phyloP scores from a whole-genome alignment of 257 asterid species.

The Nicotiana undulata region DNA sequence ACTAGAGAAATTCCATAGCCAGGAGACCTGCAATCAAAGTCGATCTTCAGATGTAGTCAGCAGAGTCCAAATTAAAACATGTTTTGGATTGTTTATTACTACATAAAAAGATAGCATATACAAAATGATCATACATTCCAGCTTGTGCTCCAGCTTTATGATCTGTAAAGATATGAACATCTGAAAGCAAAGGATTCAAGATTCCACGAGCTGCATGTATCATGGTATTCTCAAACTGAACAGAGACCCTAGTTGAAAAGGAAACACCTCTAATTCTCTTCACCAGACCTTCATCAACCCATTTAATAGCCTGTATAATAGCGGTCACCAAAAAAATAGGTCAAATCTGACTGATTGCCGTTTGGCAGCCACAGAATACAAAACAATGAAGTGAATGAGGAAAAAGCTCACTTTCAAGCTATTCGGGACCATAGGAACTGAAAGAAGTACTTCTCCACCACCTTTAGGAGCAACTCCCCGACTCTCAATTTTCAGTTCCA shows the following conservation, averaged over 20 bases:
- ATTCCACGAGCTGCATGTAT: conserved; percentile 87
- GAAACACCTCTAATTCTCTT: conserved; percentile 81
- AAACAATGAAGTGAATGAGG: conserved; percentile 3
- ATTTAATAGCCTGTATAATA: conserved; percentile 49
- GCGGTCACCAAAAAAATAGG: not conserved
- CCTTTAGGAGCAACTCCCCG: conserved; percentile 89
- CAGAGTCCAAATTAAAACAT: not conserved
- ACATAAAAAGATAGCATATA: not conserved
- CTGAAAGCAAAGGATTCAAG: conserved; percentile 65
- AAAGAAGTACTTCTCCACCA: conserved; percentile 77
- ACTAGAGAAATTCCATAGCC: conserved; percentile 81
- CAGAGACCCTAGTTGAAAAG: conserved; percentile 80
- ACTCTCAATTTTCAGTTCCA: conserved; percentile 62
- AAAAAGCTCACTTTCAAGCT: conserved; percentile 46
- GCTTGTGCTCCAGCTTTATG: conserved; percentile 72
- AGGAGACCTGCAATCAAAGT: conserved; percentile 55
- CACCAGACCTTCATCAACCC: conserved; percentile 95
- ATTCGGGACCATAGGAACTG: conserved; percentile 57
- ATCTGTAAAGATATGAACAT: conserved; percentile 77
- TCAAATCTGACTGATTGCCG: not conserved
- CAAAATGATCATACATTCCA: conserved; percentile 57
- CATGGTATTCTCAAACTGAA: conserved; percentile 71
- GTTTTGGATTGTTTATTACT: not conserved
- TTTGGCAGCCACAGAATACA: not conserved
- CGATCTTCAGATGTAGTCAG: not conserved